Evolutionary conservation across 129 eudicot genomes (phyloP), one percentile per base, ranked within the genome.

Genomic region (Erigeron canadensis): DNA sequence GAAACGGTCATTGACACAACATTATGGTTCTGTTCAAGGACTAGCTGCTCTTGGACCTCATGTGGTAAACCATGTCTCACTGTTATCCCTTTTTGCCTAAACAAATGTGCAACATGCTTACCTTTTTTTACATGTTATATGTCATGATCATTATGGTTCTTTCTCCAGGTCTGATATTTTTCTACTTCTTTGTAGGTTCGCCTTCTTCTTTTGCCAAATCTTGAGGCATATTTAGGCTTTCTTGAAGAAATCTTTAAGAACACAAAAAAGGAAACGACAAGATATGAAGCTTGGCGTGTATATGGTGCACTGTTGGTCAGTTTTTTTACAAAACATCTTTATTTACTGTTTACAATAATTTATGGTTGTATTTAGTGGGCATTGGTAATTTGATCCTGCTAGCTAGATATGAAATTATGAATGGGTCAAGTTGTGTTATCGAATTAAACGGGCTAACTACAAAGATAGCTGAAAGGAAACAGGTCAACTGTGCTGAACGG

Each of bases 211-310:
- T 56, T 88, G 63, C 96, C 87, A 39, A 84, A 88, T 72, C 83
- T 88, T 28, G 87, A 81, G 75, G 63, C 75, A 18, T 83, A 88
- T 54, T 42, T 88, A 64, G 62, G 77, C 12, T 81, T 86, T 70
- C 89, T 88, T 74, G 91, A 88, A 74, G 91, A 83, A 77, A 81
- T 88, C 81, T 75, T 83, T 34, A 84, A 86, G 67, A 85, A 79
- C 70, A 80, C 81, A 80, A 86, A 83, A 67, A 89, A 89, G 78
- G 91, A 86, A 78, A 77, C 84, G 79, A 89, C 79, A 23, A 77
- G 96, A 64, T 79, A 79, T 68, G 96, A 89, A 84, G 96, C 91
- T 73, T 89, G 87, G 89, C 88, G 86, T 74, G 91, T 89, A n/a
- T 86, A 81, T 75, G 91, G 96, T 34, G 91, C 91, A 50, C 69